Base-by-base conservation (phyloP, 192 early-diverging fungal genomes). In the Podila horticola region DNA sequence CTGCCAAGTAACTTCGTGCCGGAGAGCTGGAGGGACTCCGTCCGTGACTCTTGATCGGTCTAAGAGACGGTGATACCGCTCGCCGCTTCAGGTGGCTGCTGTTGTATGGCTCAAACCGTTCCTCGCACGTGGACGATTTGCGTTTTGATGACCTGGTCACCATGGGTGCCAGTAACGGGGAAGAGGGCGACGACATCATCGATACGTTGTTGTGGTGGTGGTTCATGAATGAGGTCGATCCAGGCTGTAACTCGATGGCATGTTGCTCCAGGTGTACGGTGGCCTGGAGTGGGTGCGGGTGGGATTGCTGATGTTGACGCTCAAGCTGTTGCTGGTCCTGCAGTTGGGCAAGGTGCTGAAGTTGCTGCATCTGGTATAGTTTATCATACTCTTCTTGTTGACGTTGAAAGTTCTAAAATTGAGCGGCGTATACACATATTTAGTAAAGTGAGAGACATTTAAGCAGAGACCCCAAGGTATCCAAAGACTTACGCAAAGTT, bases 71-170 rank as follows among this genome's bases (percentile, higher is more conserved):
- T n/a, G 76, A 79, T 11, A 79, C 76, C 26, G 76, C 76, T 28
- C 76, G 72, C 13, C 76, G 64, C 31, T 79, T 79, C 13, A 79
- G 66, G 30, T 72, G 69, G 30, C 50, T 72, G 33, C 76, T 79
- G 38, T 79, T 69, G 31, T 79, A 79, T 1, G 76, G 76, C 15
- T 79, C 76, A 58, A 79, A 79, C n/a, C 76, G 57, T 12, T 79
- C 76, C 22, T 79, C 76, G 28, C 76, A 79, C n/a, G 70, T 79
- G 10, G 76, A 79, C 8, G 76, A 71, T 29, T 79, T 79, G n/a
- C 76, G 69, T n/a, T 79, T 79, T 1, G 76, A 61, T 1, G 59
- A 51, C 22, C 66, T 45, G 6, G 70, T 51, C 15, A 64, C 28
- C 36, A 67, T 72, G 5, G 70, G 69, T 8, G 76, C 52, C 70